phyloP scores from a whole-genome alignment of 2,329 filamentous ascomycete genomes.

The Pseudocercospora fuligena region DNA sequence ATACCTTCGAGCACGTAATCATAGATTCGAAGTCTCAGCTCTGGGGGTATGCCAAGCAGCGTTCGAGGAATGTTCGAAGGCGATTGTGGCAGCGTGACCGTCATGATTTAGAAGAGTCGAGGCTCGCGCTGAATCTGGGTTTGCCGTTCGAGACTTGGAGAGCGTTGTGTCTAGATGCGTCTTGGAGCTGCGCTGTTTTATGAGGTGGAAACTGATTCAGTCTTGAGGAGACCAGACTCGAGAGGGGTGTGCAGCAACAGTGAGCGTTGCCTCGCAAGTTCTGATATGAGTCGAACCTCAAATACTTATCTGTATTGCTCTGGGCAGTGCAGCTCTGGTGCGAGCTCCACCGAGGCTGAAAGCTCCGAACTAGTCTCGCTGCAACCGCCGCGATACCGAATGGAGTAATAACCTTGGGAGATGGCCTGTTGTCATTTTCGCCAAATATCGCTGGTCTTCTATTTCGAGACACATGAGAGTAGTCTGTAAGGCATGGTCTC shows the following conservation, averaged over 20 bases:
- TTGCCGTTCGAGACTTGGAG: too few species aligned
- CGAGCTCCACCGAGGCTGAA: not conserved
- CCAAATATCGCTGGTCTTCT: too few species aligned
- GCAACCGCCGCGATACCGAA: not conserved
- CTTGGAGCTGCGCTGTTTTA: not conserved
- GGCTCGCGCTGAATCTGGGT: too few species aligned
- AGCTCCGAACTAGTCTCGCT: not conserved
- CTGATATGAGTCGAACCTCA: not conserved
- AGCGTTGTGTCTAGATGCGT: too few species aligned
- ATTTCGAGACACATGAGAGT: too few species aligned
- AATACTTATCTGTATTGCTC: not conserved
- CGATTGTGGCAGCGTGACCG: not conserved
- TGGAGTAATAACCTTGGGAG: not conserved
- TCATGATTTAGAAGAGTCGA: not conserved
- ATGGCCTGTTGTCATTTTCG: too few species aligned
- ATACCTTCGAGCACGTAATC: conserved; percentile 6
- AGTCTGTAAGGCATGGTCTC: too few species aligned
- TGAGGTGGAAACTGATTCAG: not conserved
- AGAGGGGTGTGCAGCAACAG: too few species aligned
- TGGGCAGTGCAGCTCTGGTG: not conserved
- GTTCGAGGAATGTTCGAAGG: not conserved
- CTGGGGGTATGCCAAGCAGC: not conserved
- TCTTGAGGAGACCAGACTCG: too few species aligned
- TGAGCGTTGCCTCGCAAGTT: too few species aligned
- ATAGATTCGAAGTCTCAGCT: conserved; percentile 8